Conservation (phyloP, 2,329 filamentous ascomycete species). For the Fusarium sp. region DNA sequence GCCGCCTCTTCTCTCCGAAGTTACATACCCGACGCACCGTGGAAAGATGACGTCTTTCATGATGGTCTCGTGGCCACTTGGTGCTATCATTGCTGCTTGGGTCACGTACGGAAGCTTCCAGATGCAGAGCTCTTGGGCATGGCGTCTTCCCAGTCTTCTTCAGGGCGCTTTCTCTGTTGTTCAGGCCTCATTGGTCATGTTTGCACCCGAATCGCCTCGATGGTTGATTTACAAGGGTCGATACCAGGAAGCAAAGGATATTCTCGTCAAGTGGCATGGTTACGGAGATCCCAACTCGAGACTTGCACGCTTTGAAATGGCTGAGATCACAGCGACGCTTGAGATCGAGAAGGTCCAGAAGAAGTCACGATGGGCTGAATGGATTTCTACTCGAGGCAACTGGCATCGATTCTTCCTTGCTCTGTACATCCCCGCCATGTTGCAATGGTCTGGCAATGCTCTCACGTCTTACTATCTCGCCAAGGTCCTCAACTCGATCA, state of each 20-base stretch:
- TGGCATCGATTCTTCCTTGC: slow-evolving; percentile 46
- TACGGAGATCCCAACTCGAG: slow-evolving; percentile 27
- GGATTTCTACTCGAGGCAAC: slow-evolving; percentile 41
- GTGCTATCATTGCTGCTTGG: slow-evolving; percentile 38
- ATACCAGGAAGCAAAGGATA: slow-evolving; percentile 32
- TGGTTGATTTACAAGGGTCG: slow-evolving; percentile 43
- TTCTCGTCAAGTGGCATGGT: slow-evolving; percentile 38
- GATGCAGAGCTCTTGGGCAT: slow-evolving; percentile 55
- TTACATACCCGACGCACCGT: slow-evolving; percentile 50
- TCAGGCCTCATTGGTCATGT: slow-evolving; percentile 16
- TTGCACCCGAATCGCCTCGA: slow-evolving; percentile 33
- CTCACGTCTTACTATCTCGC: slow-evolving; percentile 52
- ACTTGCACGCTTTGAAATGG: slow-evolving; percentile 35
- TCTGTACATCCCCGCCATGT: slow-evolving; percentile 43
- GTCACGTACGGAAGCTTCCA: slow-evolving; percentile 54
- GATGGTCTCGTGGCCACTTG: slow-evolving; percentile 33
- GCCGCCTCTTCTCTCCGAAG: slow-evolving; percentile 49
- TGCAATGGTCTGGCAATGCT: slow-evolving; percentile 45
- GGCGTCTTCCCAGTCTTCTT: slow-evolving; percentile 60
- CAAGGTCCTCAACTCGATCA: slow-evolving; percentile 52
- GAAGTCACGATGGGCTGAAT: slow-evolving; percentile 34
- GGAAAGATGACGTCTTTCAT: slow-evolving; percentile 46
- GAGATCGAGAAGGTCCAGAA: slow-evolving; percentile 41
- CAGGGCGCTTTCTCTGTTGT: slow-evolving; percentile 49
- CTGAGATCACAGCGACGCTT: slow-evolving; percentile 33